phyloP scores from a whole-genome alignment of 257 asterid genomes.

The Nemophila menziesii region DNA sequence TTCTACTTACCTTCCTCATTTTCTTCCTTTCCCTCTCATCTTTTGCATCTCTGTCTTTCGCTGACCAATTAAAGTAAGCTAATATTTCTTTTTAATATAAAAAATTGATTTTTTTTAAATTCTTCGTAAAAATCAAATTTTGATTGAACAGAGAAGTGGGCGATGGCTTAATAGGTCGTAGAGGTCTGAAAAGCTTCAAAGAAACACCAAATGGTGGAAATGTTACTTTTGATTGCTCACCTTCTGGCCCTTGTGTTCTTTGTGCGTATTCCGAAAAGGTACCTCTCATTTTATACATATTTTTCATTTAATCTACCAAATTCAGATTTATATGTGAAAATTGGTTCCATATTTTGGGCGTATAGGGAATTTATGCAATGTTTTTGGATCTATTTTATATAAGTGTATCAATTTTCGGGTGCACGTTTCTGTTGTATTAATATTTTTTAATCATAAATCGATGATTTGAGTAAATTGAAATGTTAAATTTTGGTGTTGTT shows the following conservation, averaged over 20 bases:
- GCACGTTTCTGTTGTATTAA: neutral
- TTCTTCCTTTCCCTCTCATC: neutral
- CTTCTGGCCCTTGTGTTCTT: slow-evolving; percentile 92
- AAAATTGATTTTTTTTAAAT: neutral
- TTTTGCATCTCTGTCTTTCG: slow-evolving; percentile 1
- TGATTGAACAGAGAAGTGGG: slow-evolving; percentile 1
- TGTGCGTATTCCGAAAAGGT: slow-evolving; percentile 92
- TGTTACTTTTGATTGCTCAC: slow-evolving; percentile 76
- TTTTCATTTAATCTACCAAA: too few species aligned
- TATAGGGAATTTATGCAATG: too few species aligned
- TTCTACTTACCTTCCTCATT: slow-evolving; percentile 3
- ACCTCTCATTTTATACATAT: neutral
- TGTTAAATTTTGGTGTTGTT: neutral
- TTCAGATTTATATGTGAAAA: neutral
- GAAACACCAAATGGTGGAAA: slow-evolving; percentile 85
- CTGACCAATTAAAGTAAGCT: slow-evolving; percentile 1
- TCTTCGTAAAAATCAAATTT: neutral
- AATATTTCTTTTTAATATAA: neutral
- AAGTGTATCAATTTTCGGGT: too few species aligned
- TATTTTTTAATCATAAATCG: neutral
- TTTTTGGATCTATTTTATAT: too few species aligned
- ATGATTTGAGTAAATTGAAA: neutral
- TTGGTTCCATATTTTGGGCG: neutral
- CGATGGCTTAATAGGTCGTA: slow-evolving; percentile 16
- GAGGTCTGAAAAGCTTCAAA: slow-evolving; percentile 54